These are phyloP conservation scores for Penicillium daleae DNA, from an alignment of 495 filamentous ascomycete genomes.

Conservation along the genomic window DNA sequence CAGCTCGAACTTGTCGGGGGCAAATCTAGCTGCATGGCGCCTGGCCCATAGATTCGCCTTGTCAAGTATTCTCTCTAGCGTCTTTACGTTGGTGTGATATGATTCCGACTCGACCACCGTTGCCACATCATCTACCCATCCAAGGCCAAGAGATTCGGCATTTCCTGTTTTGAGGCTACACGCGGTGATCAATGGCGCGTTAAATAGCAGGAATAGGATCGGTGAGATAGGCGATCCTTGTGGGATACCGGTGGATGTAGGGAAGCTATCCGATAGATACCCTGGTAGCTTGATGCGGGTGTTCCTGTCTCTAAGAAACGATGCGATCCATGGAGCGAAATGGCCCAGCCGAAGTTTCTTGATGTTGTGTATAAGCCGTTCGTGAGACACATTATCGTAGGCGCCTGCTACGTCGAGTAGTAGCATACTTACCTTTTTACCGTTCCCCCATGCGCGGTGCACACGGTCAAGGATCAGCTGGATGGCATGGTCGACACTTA, in stretches of 20 bases:
- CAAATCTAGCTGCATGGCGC: constrained; percentile 23
- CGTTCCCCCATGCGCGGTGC: neutral
- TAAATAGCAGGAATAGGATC: neutral
- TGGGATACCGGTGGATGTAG: neutral
- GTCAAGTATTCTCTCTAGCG: constrained; percentile 8
- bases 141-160: neutral
- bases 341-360: neutral
- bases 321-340: neutral
- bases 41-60: constrained; percentile 15
- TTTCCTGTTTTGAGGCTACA: neutral
- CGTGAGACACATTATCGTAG: neutral
- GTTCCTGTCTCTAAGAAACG: neutral
- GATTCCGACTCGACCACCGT: constrained; percentile 7
- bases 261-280: neutral
- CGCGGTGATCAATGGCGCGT: neutral
- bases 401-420: neutral
- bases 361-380: neutral
- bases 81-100: constrained; percentile 8
- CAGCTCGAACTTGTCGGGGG: constrained; percentile 15
- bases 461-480: neutral
- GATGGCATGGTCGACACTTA: neutral
- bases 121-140: constrained; percentile 25
- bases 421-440: neutral
- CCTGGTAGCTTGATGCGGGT: neutral
- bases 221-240: neutral